Evolutionary conservation across 2,329 filamentous ascomycete genomes (phyloP).

Genomic region (Sporothrix brunneoviolacea): DNA sequence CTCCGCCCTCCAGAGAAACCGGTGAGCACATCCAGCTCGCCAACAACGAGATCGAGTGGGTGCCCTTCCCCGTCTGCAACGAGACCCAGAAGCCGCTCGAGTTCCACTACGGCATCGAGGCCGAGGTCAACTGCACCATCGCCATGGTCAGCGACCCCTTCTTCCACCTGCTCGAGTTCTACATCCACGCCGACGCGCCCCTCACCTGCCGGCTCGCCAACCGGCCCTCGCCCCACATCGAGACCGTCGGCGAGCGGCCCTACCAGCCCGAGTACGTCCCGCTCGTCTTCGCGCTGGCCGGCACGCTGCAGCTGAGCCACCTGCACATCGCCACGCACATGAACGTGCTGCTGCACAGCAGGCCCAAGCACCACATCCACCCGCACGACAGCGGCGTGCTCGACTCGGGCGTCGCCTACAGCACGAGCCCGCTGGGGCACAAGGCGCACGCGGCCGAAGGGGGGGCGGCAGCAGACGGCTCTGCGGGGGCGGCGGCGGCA

Average conservation of each 20-base stretch:
- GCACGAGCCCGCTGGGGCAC: conserved; percentile 63
- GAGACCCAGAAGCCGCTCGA: conserved; percentile 79
- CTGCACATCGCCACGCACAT: conserved; percentile 84
- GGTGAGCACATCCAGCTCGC: conserved; percentile 82
- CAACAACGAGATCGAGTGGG: conserved; percentile 79
- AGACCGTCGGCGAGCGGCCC: conserved; percentile 46
- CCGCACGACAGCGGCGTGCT: conserved; percentile 69
- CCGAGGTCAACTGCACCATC: conserved; percentile 79
- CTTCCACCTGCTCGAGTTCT: conserved; percentile 91
- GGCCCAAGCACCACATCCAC: conserved; percentile 54
- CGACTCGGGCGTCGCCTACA: conserved; percentile 83
- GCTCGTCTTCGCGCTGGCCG: conserved; percentile 80
- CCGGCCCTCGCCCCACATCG: conserved; percentile 55
- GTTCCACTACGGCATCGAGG: conserved; percentile 76
- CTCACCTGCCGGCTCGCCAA: conserved; percentile 84
- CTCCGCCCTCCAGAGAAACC: conserved; percentile 56
- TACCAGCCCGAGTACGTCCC: conserved; percentile 63
- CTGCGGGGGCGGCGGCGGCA: not conserved
- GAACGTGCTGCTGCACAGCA: conserved; percentile 77
- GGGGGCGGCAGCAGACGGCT: conserved; percentile 1
- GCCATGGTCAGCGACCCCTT: conserved; percentile 69
- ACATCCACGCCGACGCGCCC: conserved; percentile 93
- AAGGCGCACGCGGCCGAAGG: conserved; percentile 26
- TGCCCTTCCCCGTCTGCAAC: conserved; percentile 84
- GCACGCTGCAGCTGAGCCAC: conserved; percentile 81